Conservation (phyloP, 2,329 filamentous ascomycete genomes). For the Neofusicoccum umdonicola region DNA sequence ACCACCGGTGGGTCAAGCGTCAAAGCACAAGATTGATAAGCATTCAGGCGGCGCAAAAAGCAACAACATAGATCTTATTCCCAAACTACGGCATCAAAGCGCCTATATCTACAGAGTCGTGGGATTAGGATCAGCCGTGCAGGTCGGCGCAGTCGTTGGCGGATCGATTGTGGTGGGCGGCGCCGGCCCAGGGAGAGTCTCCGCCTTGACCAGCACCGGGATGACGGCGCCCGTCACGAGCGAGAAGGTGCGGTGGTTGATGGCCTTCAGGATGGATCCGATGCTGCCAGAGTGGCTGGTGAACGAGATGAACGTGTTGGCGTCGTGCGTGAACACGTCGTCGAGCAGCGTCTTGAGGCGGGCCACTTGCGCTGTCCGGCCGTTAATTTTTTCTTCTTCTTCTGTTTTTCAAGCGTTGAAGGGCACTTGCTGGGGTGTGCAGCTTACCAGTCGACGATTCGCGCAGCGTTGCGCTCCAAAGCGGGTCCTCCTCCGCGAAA, state of each 20-base stretch:
- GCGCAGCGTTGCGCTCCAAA: constrained; percentile 44
- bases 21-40: too few species aligned
- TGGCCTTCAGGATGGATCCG: constrained; percentile 53
- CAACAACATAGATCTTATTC: too few species aligned
- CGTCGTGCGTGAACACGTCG: constrained; percentile 52
- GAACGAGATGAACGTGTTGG: constrained; percentile 50
- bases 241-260: constrained; percentile 61
- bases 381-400: neutral
- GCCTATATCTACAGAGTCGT: neutral
- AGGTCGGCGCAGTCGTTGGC: constrained; percentile 6
- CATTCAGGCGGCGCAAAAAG: too few species aligned
- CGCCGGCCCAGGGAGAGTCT: constrained; percentile 33
- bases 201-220: constrained; percentile 63
- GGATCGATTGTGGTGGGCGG: constrained; percentile 3
- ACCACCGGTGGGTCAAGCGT: too few species aligned
- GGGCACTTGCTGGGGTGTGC: neutral
- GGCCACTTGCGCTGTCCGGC: neutral
- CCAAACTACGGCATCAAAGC: too few species aligned
- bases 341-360: constrained; percentile 44
- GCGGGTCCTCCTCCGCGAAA: constrained; percentile 58
- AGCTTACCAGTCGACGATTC: constrained; percentile 13
- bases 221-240: constrained; percentile 67
- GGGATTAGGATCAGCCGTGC: neutral
- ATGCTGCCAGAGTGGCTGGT: constrained; percentile 62
- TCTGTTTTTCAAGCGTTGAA: neutral